Conservation (phyloP, 345 rosid species). For the Toxicodendron radicans region DNA sequence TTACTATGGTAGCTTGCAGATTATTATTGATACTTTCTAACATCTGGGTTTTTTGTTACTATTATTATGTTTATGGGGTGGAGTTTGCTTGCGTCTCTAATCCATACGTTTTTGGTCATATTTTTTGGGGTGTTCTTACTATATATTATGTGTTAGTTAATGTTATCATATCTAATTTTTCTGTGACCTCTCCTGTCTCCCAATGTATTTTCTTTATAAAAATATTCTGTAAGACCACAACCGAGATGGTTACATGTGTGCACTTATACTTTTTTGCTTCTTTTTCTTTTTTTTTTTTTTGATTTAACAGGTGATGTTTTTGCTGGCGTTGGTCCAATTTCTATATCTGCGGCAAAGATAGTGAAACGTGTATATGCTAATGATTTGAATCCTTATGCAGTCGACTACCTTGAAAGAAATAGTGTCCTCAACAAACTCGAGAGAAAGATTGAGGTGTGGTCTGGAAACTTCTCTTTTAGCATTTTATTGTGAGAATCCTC, state of each 20-base stretch:
- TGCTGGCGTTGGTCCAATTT: constrained; percentile 81
- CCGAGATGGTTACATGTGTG: constrained; percentile 16
- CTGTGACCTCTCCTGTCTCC: neutral
- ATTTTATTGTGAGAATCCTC: neutral
- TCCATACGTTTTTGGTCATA: neutral
- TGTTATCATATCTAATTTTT: neutral
- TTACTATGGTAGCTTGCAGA: neutral
- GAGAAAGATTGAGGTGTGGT: constrained; percentile 62
- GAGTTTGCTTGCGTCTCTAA: neutral
- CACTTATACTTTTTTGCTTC: neutral
- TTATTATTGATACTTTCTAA: neutral
- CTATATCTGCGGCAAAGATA: constrained; percentile 77
- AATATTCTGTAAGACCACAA: neutral
- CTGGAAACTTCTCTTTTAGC: neutral
- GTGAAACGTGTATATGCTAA: constrained; percentile 86
- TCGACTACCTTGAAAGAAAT: constrained; percentile 76
- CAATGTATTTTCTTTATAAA: neutral
- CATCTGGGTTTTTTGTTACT: constrained; percentile 2
- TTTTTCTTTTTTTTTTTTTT: no score
- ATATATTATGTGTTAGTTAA: neutral
- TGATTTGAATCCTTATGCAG: constrained; percentile 83
- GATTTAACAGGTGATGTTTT: constrained; percentile 76
- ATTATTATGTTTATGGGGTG: neutral
- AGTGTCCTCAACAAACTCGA: constrained; percentile 75
- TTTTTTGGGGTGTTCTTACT: neutral